These are phyloP conservation scores for Microthlaspi erraticum DNA, from an alignment of 345 rosid species.

Conservation along the genomic window DNA sequence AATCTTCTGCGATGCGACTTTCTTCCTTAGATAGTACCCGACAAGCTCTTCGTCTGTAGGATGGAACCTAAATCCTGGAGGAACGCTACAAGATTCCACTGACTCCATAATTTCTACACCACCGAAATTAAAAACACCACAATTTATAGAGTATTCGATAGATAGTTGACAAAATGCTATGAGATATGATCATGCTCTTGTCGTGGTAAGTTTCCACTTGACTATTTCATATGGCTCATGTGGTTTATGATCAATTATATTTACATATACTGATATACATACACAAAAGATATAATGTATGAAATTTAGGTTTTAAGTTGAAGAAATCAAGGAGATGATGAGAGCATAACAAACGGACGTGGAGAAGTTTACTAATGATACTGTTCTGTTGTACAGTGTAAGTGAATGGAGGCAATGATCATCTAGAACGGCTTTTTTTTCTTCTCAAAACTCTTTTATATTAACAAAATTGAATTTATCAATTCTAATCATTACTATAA, in stretches of 20 bases:
- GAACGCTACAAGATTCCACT: conserved; percentile 74
- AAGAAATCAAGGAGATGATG: conserved; percentile 24
- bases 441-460: conserved; percentile 18
- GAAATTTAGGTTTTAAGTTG: conserved; percentile 12
- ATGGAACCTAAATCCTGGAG: conserved; percentile 96
- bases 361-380: conserved; percentile 76
- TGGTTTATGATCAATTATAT: conserved; percentile 26
- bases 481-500: neutral
- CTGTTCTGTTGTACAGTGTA: conserved; percentile 58
- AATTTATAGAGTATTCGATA: conserved; percentile 23
- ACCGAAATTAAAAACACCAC: conserved; percentile 47
- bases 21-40: conserved; percentile 93
- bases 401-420: conserved; percentile 87
- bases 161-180: conserved; percentile 42
- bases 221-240: conserved; percentile 7
- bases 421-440: conserved; percentile 57
- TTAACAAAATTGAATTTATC: neutral
- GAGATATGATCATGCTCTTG: conserved; percentile 53
- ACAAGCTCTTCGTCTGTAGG: conserved; percentile 97
- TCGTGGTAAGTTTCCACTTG: conserved; percentile 53
- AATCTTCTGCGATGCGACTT: conserved; percentile 87
- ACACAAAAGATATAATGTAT: neutral
- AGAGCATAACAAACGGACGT: conserved; percentile 53
- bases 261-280: neutral
- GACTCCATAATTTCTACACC: conserved; percentile 53